These are phyloP conservation scores for Copromyces sp. DNA, from an alignment of 495 filamentous ascomycete genomes.

Conservation along the genomic window DNA sequence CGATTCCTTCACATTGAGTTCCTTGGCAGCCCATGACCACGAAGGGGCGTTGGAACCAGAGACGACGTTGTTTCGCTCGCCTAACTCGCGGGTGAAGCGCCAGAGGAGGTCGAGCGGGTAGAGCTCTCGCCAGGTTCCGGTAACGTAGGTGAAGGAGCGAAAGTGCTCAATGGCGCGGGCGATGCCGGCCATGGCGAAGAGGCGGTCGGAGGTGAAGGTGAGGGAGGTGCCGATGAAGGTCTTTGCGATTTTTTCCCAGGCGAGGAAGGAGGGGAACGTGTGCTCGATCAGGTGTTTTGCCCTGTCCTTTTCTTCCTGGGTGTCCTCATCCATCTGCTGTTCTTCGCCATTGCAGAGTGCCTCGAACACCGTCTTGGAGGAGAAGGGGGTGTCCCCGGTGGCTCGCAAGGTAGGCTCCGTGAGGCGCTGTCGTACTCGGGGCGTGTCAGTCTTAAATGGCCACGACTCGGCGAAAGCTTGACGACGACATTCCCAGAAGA, in stretches of 20 bases:
- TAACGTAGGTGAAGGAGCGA: slow-evolving; percentile 10
- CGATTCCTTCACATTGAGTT: background rate
- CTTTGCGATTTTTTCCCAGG: background rate
- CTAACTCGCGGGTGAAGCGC: background rate
- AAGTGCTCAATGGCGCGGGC: slow-evolving; percentile 7
- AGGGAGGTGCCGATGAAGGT: background rate
- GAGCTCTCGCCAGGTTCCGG: slow-evolving; percentile 12
- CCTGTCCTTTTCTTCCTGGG: background rate
- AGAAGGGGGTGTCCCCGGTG: background rate
- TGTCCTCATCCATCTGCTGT: background rate
- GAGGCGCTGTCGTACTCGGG: background rate
- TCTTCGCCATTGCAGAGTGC: background rate
- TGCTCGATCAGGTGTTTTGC: background rate
- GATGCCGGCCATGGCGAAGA: slow-evolving; percentile 16
- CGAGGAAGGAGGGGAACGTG: background rate
- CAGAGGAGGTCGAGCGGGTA: slow-evolving; percentile 5
- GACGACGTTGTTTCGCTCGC: background rate
- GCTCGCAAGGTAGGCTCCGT: background rate
- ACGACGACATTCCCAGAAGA: slow-evolving; percentile 7
- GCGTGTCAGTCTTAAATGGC: background rate
- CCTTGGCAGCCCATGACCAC: background rate
- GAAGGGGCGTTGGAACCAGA: background rate
- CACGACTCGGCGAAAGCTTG: background rate
- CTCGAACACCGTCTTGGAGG: background rate
- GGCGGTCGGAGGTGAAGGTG: slow-evolving; percentile 10